Conservation (phyloP, 1,284 basidiomycete genomes). For the Pterula multifida region DNA sequence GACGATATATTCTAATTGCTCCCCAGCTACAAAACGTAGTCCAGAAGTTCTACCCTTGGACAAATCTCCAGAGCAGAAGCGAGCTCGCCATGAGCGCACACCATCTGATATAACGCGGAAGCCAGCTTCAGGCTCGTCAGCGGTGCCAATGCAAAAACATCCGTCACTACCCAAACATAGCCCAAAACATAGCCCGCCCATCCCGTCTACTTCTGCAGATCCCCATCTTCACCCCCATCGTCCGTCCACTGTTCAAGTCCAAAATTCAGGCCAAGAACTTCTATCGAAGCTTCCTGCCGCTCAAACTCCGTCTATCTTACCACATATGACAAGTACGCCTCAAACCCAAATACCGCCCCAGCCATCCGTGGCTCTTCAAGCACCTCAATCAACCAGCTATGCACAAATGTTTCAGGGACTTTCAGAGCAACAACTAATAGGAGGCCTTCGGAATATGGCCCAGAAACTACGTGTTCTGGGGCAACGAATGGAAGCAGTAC, state of each 20-base stretch:
- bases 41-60: neutral
- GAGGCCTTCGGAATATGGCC: neutral
- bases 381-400: neutral
- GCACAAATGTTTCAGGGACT: neutral
- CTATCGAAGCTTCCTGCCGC: slow-evolving; percentile 12
- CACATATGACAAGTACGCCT: slow-evolving; percentile 3
- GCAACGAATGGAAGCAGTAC: neutral
- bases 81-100: neutral
- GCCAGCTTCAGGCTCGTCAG: neutral
- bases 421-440: neutral
- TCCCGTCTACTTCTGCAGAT: slow-evolving; percentile 12
- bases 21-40: slow-evolving; percentile 16
- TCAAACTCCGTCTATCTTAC: slow-evolving; percentile 8
- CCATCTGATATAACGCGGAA: neutral
- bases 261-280: slow-evolving; percentile 4
- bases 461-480: neutral
- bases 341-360: slow-evolving; percentile 5
- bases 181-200: slow-evolving; percentile 24
- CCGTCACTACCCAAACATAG: slow-evolving; percentile 13
- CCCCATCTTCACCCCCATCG: slow-evolving; percentile 9
- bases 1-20: slow-evolving; percentile 1
- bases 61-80: slow-evolving; percentile 1
- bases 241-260: neutral
- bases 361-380: slow-evolving; percentile 3
- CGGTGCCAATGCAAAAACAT: neutral